Percentiles rank a stretch among this genome's conserved stretches.
Evolutionary conservation across 192 early-diverging fungal genomes (phyloP).

Genomic region (Mortierella alpina): DNA sequence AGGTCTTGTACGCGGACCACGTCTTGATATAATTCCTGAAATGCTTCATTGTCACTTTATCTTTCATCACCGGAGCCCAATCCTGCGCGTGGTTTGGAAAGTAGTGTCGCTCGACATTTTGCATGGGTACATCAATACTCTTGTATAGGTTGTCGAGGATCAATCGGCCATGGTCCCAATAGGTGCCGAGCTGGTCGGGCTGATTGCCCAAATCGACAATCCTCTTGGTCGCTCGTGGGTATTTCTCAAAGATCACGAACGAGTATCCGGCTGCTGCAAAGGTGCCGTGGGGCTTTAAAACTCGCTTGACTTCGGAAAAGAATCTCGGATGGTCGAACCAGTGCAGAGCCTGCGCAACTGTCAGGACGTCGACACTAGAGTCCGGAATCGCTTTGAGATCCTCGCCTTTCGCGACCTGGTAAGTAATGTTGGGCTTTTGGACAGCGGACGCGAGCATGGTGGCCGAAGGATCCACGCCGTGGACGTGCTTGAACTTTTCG

Average conservation of each 20-base stretch:
- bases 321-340: slow-evolving; percentile 70
- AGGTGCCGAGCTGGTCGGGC: slow-evolving; percentile 47
- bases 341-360: slow-evolving; percentile 60
- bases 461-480: slow-evolving; percentile 56
- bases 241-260: slow-evolving; percentile 53
- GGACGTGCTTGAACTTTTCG: slow-evolving; percentile 59
- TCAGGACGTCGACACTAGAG: slow-evolving; percentile 58
- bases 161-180: slow-evolving; percentile 60
- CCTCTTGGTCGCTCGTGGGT: slow-evolving; percentile 37
- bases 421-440: slow-evolving; percentile 55
- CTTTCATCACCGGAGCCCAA: slow-evolving; percentile 47
- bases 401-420: slow-evolving; percentile 54
- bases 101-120: slow-evolving; percentile 53
- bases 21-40: slow-evolving; percentile 67
- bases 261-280: slow-evolving; percentile 65
- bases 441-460: slow-evolving; percentile 55
- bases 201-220: slow-evolving; percentile 40
- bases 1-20: slow-evolving; percentile 68
- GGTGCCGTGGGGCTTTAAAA: slow-evolving; percentile 69
- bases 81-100: slow-evolving; percentile 8
- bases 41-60: slow-evolving; percentile 49
- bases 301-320: slow-evolving; percentile 66
- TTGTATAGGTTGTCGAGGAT: slow-evolving; percentile 60
- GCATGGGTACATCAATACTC: slow-evolving; percentile 57
- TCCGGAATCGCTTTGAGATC: slow-evolving; percentile 41